These are phyloP conservation scores for Porcisia deanei DNA, from an alignment of 208 protist species.

Conservation along the genomic window DNA sequence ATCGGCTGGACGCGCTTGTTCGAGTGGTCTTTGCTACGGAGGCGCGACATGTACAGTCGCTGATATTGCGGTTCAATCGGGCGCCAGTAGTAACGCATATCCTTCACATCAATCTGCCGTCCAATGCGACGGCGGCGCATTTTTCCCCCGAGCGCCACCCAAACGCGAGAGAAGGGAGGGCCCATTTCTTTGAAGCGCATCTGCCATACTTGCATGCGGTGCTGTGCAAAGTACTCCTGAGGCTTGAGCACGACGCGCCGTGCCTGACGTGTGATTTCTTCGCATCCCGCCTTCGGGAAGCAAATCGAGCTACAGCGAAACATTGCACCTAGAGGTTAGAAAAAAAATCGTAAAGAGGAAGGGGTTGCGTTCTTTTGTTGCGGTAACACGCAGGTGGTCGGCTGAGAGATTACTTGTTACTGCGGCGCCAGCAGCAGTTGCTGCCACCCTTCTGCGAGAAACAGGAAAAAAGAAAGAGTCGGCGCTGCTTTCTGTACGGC, in stretches of 20 bases:
- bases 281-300: slow-evolving; percentile 79
- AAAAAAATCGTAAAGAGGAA: slow-evolving; percentile 5
- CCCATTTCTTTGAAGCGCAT: slow-evolving; percentile 92
- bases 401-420: not conserved
- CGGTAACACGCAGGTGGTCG: not conserved
- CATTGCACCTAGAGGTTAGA: slow-evolving; percentile 33
- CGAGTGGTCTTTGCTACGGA: slow-evolving; percentile 66
- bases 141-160: slow-evolving; percentile 89
- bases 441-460: not conserved
- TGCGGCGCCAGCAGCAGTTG: not conserved
- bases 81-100: slow-evolving; percentile 89
- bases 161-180: slow-evolving; percentile 77
- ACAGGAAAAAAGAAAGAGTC: not conserved
- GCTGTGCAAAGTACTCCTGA: slow-evolving; percentile 64
- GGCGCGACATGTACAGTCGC: slow-evolving; percentile 88
- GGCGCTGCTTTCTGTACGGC: not conserved
- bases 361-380: not conserved
- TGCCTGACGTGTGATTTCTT: slow-evolving; percentile 79
- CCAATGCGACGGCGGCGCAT: slow-evolving; percentile 91
- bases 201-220: slow-evolving; percentile 88
- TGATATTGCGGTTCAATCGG: slow-evolving; percentile 92
- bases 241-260: slow-evolving; percentile 75
- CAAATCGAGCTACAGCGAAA: slow-evolving; percentile 45
- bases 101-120: slow-evolving; percentile 87
- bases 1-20: slow-evolving; percentile 62